These are phyloP conservation scores for Phaeotremella skinneri DNA, from an alignment of 768 basidiomycete genomes.

Conservation along the genomic window DNA sequence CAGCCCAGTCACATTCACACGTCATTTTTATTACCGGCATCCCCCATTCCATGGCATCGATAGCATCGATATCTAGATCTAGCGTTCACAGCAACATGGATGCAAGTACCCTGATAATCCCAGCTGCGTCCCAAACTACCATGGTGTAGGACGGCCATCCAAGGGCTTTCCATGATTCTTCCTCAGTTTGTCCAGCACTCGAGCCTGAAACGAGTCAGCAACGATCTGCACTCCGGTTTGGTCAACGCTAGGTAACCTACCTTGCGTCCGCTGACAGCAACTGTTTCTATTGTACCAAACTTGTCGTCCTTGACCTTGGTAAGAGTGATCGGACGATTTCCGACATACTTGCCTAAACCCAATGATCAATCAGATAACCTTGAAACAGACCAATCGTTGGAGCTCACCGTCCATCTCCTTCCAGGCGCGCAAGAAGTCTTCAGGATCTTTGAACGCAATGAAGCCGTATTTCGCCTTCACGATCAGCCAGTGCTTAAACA, in stretches of 20 bases:
- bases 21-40: too few relatives aligned
- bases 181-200: conserved; percentile 79
- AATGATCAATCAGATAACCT: not conserved
- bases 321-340: conserved; percentile 92
- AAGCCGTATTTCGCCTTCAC: conserved; percentile 93
- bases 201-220: conserved; percentile 56
- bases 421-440: conserved; percentile 97
- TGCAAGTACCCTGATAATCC: too few relatives aligned
- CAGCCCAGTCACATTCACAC: too few relatives aligned
- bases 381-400: not conserved
- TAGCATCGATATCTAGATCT: too few relatives aligned
- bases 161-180: conserved; percentile 68
- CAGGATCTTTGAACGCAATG: conserved; percentile 95
- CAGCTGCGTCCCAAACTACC: conserved; percentile 24
- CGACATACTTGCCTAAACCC: conserved; percentile 85
- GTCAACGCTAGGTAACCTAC: conserved; percentile 21
- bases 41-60: too few relatives aligned
- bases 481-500: conserved; percentile 9
- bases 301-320: conserved; percentile 87
- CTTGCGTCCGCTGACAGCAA: conserved; percentile 89
- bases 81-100: too few relatives aligned
- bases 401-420: conserved; percentile 96
- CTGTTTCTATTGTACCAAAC: conserved; percentile 66
- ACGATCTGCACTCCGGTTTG: not conserved
- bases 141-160: conserved; percentile 49